phyloP scores from a whole-genome alignment of 2,329 filamentous ascomycete genomes.

The Fusarium domesticum region DNA sequence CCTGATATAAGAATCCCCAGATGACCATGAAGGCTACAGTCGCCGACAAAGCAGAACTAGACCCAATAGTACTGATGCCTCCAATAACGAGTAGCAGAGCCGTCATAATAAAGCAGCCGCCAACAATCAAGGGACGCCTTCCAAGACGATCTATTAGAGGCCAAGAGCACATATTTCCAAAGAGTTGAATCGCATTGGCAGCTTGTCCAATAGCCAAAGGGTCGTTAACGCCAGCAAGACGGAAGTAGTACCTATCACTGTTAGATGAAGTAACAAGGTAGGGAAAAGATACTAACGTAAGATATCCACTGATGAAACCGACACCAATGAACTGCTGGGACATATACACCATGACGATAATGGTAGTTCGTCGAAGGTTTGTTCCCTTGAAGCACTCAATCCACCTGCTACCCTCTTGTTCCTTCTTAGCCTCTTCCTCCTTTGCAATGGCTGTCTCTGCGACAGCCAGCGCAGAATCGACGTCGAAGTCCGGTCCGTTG shows the following conservation, averaged over 20 bases:
- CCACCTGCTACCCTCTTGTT: slow-evolving; percentile 20
- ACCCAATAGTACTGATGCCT: slow-evolving; percentile 30
- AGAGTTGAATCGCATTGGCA: slow-evolving; percentile 30
- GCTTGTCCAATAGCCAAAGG: slow-evolving; percentile 29
- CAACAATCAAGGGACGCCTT: slow-evolving; percentile 30
- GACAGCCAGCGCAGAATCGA: slow-evolving; percentile 17
- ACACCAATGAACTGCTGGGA: slow-evolving; percentile 32
- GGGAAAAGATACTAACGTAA: slow-evolving; percentile 13
- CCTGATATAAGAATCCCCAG: slow-evolving; percentile 31
- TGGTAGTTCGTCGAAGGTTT: slow-evolving; percentile 29
- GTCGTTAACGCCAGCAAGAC: slow-evolving; percentile 29
- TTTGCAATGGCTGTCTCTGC: slow-evolving; percentile 23
- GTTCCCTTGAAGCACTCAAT: slow-evolving; percentile 30
- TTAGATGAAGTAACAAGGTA: background rate
- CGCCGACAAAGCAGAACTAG: slow-evolving; percentile 15
- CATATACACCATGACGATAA: slow-evolving; percentile 33
- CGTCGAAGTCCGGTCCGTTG: slow-evolving; percentile 28
- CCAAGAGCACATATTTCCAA: slow-evolving; percentile 32
- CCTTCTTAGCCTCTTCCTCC: slow-evolving; percentile 23
- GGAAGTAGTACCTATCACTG: slow-evolving; percentile 24
- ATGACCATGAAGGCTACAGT: slow-evolving; percentile 31
- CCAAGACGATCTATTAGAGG: slow-evolving; percentile 31
- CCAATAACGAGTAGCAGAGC: slow-evolving; percentile 30
- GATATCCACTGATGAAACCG: slow-evolving; percentile 30
- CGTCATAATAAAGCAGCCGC: slow-evolving; percentile 29